phyloP scores from a whole-genome alignment of 768 basidiomycete species.

The Mycena sanguinolenta region DNA sequence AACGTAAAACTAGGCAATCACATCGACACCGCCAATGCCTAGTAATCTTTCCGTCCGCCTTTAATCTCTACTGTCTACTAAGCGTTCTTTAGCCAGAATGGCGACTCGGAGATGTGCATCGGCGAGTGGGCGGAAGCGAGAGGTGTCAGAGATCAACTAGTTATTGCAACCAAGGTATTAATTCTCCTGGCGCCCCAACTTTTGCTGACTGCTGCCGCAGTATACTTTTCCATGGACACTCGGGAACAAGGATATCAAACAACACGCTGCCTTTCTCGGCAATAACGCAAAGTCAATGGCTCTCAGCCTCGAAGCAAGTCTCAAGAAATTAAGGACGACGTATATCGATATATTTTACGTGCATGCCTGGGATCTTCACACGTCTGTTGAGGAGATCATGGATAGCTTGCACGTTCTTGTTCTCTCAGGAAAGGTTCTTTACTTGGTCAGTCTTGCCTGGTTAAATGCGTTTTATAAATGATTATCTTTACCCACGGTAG shows the following conservation, averaged over 20 bases:
- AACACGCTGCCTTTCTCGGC: slow-evolving; percentile 58
- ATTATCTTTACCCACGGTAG: slow-evolving; percentile 13
- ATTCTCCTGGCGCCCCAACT: too few species aligned
- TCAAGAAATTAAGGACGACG: slow-evolving; percentile 63
- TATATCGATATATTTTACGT: slow-evolving; percentile 71
- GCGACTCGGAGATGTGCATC: background rate
- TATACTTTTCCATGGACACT: slow-evolving; percentile 48
- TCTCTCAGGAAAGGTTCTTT: slow-evolving; percentile 58
- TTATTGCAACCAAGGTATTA: background rate
- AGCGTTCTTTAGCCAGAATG: background rate
- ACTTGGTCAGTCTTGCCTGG: slow-evolving; percentile 39
- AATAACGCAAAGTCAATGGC: slow-evolving; percentile 62
- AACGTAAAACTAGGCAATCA: background rate
- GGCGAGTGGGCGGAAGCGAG: background rate
- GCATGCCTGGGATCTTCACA: slow-evolving; percentile 64
- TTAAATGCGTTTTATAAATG: background rate
- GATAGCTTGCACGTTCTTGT: slow-evolving; percentile 58
- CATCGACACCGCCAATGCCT: background rate
- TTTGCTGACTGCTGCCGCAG: slow-evolving; percentile 35
- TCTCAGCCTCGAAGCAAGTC: slow-evolving; percentile 47
- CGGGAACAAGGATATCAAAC: slow-evolving; percentile 37
- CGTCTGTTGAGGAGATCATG: slow-evolving; percentile 61
- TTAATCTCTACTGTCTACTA: background rate
- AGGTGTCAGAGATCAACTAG: background rate
- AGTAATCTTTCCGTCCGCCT: background rate